Evolutionary conservation across 192 early-diverging fungal species (phyloP).

Genomic region (Coemansia sp.): DNA sequence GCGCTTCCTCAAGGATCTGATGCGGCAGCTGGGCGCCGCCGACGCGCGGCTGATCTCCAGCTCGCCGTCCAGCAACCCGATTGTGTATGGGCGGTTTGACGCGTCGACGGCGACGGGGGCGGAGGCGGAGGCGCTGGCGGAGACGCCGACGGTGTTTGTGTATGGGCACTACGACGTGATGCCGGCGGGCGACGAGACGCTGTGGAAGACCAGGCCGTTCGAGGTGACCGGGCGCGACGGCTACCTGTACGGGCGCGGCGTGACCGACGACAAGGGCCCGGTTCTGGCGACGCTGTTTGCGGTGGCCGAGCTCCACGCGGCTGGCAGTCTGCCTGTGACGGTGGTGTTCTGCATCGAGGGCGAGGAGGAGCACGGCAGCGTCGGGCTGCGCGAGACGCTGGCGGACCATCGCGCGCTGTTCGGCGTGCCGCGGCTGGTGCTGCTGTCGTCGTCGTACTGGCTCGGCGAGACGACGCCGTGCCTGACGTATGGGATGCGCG

Average conservation of each 20-base stretch:
- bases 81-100: slow-evolving; percentile 67
- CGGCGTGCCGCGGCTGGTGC: slow-evolving; percentile 29
- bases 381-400: slow-evolving; percentile 65
- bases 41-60: slow-evolving; percentile 62
- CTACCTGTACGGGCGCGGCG: slow-evolving; percentile 75
- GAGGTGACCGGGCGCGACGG: slow-evolving; percentile 66
- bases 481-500: slow-evolving; percentile 77
- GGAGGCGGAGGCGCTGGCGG: slow-evolving; percentile 18
- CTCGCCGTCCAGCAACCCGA: slow-evolving; percentile 61
- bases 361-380: slow-evolving; percentile 76
- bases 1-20: slow-evolving; percentile 66
- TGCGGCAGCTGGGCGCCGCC: slow-evolving; percentile 66
- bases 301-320: slow-evolving; percentile 62
- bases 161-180: slow-evolving; percentile 87
- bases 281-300: slow-evolving; percentile 73
- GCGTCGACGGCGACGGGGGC: slow-evolving; percentile 17
- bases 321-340: slow-evolving; percentile 59
- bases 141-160: slow-evolving; percentile 60
- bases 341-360: slow-evolving; percentile 79
- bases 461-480: slow-evolving; percentile 74
- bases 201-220: slow-evolving; percentile 70
- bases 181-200: slow-evolving; percentile 62
- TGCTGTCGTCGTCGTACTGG: slow-evolving; percentile 76
- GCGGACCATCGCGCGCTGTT: slow-evolving; percentile 40
- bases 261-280: slow-evolving; percentile 81